Base-by-base conservation (phyloP, 495 filamentous ascomycete genomes). In the Daldinia decipiens region DNA sequence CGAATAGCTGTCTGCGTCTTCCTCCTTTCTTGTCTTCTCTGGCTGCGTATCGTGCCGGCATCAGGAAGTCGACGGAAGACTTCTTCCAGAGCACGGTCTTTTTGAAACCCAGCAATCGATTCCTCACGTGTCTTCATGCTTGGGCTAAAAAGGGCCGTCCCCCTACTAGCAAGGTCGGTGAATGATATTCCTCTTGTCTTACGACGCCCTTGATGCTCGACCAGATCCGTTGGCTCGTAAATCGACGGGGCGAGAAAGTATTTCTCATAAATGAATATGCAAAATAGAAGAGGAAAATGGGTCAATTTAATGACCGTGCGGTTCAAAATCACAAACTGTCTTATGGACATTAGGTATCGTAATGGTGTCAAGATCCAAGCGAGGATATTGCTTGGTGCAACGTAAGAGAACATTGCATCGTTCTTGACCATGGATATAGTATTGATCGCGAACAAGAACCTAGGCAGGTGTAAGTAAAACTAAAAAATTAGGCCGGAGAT, bases 381-480 rank as follows among this genome's bases (percentile, higher is more conserved):
- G 59, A 97, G 82, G 38, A 97, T 89, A 73, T 98, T 98, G 13
- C 90, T 89, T 0, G 94, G 94, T 1, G 93, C 92, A 62, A 97
- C 85, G 73, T 98, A 97, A 13, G 93, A 94, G 81, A 97, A 98
- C 0, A 97, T 82, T 0, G 92, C 91, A 75, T 98, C 94, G 21
- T 93, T 96, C 75, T 98, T 98, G 57, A 97, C 94, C 91, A 98
- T 92, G 4, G 93, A 95, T 39, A 97, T 94, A 5, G 93, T 93
- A 70, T 97, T 97, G 77, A 97, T 91, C 5, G 95, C 93, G 76
- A 98, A 96, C 4, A 97, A 81, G 73, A 97, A 97, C 55, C 83
- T 85, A 40, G 8, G 9, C 8, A 1, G 5, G 12, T 15, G 47
- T 73, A 36, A 70, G 71, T 38, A 45, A 59, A 32, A n/a, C 40